A percentile compares a stretch with the other conserved stretches of the same genome.
Evolutionary conservation across 2,329 filamentous ascomycete genomes (phyloP).

Genomic region (Colletotrichum orchidophilum): DNA sequence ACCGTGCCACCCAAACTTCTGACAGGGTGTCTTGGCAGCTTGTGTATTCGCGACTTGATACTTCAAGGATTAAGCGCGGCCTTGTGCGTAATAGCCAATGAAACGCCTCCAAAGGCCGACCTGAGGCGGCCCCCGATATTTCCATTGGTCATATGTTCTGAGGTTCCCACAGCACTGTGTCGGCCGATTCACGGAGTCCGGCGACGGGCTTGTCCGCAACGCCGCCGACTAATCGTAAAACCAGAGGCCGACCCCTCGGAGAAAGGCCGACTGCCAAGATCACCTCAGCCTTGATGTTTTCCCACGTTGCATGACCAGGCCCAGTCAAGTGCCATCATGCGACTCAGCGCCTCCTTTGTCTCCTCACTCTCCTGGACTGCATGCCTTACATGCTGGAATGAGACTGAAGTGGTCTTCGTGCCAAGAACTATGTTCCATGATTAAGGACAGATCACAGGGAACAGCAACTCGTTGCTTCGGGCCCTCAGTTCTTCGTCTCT

Average conservation of each 20-base stretch:
- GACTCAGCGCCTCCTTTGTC: not conserved
- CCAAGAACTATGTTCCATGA: not conserved
- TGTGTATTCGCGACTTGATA: constrained; percentile 1
- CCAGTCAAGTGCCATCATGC: not conserved
- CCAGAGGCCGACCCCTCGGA: not conserved
- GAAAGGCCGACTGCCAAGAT: not conserved
- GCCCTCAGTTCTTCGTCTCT: not conserved
- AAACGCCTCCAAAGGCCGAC: not conserved
- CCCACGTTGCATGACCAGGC: not conserved
- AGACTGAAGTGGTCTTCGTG: not conserved
- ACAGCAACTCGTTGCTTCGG: not conserved
- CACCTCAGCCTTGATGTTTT: not conserved
- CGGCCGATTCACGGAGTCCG: not conserved
- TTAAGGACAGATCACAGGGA: too few species aligned
- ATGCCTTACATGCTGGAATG: not conserved
- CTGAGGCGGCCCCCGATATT: not conserved
- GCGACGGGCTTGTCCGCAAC: not conserved
- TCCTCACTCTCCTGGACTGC: not conserved
- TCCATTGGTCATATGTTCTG: not conserved
- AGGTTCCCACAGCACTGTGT: not conserved
- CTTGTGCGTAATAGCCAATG: not conserved
- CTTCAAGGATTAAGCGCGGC: not conserved
- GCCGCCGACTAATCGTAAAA: not conserved
- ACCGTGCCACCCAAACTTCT: not conserved
- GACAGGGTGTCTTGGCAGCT: not conserved